Evolutionary conservation across 2,329 filamentous ascomycete genomes (phyloP).

Genomic region (Colletotrichum sp.): DNA sequence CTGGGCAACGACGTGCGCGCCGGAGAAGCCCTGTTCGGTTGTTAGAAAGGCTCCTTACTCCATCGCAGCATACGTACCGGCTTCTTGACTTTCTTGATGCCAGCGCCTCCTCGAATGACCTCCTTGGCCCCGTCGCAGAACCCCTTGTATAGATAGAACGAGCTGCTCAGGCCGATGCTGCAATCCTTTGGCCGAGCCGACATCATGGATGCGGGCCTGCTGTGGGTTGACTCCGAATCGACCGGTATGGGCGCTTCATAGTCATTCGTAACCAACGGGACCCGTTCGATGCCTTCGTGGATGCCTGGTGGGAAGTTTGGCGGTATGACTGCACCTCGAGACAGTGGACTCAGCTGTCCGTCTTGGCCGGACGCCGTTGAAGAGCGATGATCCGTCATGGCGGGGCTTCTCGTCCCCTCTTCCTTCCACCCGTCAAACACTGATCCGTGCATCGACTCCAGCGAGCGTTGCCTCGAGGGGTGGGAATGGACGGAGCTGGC

Average conservation of each 20-base stretch:
- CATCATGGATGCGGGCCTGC: constrained; percentile 18
- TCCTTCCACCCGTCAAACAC: constrained; percentile 36
- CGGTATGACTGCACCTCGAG: not conserved
- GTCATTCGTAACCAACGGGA: not conserved
- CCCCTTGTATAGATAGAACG: constrained; percentile 57
- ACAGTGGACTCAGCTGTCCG: constrained; percentile 3
- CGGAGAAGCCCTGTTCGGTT: constrained; percentile 43
- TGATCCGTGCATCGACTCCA: constrained; percentile 40
- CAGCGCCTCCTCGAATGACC: constrained; percentile 50
- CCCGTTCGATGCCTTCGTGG: constrained; percentile 14
- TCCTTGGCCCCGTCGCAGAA: constrained; percentile 62
- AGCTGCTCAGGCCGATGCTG: constrained; percentile 49
- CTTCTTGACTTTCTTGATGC: constrained; percentile 56
- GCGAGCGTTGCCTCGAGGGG: constrained; percentile 32
- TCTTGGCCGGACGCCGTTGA: constrained; percentile 12
- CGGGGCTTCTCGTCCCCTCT: constrained; percentile 25
- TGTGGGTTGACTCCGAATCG: constrained; percentile 29
- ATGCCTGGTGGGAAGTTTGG: constrained; percentile 14
- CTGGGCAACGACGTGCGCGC: constrained; percentile 49
- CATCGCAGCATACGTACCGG: constrained; percentile 38
- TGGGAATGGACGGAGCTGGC: constrained; percentile 23
- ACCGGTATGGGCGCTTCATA: constrained; percentile 42
- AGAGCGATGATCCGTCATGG: constrained; percentile 23
- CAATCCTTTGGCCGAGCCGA: constrained; percentile 35
- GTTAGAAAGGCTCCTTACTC: not conserved